Conservation (phyloP, 768 basidiomycete genomes). For the Collybia nuda region DNA sequence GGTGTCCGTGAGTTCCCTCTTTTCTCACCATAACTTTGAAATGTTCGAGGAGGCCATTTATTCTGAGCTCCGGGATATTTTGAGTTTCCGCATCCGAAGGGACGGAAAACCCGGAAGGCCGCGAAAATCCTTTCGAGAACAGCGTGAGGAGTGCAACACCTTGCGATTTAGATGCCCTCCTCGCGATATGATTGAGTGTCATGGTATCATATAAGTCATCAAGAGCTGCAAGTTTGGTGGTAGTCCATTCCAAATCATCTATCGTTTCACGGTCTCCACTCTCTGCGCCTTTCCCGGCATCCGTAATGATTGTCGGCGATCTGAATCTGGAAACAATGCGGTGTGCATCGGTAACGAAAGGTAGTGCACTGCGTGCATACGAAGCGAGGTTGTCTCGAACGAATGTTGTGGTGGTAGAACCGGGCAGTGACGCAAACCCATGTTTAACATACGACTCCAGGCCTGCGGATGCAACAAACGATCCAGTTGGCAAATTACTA, state of each 20-base stretch:
- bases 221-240: constrained; percentile 50
- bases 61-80: constrained; percentile 20
- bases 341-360: constrained; percentile 80
- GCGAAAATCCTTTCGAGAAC: constrained; percentile 78
- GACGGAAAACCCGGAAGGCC: constrained; percentile 38
- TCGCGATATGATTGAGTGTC: constrained; percentile 87
- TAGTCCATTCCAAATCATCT: constrained; percentile 9
- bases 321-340: constrained; percentile 29
- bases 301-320: not conserved
- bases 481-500: constrained; percentile 94
- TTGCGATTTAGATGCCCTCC: constrained; percentile 87
- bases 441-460: constrained; percentile 90
- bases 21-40: constrained; percentile 69
- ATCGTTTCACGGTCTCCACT: constrained; percentile 16
- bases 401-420: constrained; percentile 52
- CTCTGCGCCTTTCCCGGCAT: constrained; percentile 1
- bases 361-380: constrained; percentile 74
- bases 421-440: constrained; percentile 54
- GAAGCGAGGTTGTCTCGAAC: constrained; percentile 71
- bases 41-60: constrained; percentile 51
- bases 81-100: constrained; percentile 18
- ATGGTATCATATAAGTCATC: constrained; percentile 82
- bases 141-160: constrained; percentile 91
- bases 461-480: constrained; percentile 93
- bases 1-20: constrained; percentile 73